Percentiles rank a stretch among this genome's conserved stretches.
These are phyloP conservation scores for Fusarium tanahbumbuense DNA, from an alignment of 2,329 filamentous ascomycete species.

Conservation along the genomic window DNA sequence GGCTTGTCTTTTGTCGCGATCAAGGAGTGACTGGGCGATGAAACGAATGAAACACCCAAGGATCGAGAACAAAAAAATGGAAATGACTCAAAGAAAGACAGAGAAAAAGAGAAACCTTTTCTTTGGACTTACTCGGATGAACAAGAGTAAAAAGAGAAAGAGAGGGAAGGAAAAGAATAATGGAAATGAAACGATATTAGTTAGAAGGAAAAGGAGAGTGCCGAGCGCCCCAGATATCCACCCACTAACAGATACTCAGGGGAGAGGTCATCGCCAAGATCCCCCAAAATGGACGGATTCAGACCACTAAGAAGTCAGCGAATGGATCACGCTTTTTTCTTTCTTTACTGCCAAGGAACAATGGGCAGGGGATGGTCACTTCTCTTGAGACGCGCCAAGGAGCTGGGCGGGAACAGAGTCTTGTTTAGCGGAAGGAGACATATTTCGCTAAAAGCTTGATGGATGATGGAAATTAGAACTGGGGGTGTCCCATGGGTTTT, in stretches of 20 bases:
- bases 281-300: constrained; percentile 21
- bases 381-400: constrained; percentile 31
- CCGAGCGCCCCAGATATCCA: constrained; percentile 31
- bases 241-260: constrained; percentile 35
- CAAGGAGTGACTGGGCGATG: constrained; percentile 37
- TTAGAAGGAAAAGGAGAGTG: constrained; percentile 26
- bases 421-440: constrained; percentile 21
- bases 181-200: constrained; percentile 7
- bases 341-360: not conserved
- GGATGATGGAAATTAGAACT: constrained; percentile 15
- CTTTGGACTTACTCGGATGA: constrained; percentile 16
- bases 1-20: constrained; percentile 21
- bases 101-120: not conserved
- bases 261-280: constrained; percentile 40
- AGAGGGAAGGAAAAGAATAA: not conserved
- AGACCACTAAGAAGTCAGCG: constrained; percentile 6
- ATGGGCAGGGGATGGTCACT: not conserved
- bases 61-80: constrained; percentile 30
- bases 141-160: not conserved
- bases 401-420: constrained; percentile 30
- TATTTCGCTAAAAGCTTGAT: constrained; percentile 11
- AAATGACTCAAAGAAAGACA: constrained; percentile 17
- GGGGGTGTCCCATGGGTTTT: not conserved
- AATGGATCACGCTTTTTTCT: not conserved
- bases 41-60: constrained; percentile 36